phyloP scores from a whole-genome alignment of 352 stramenopile species.

The Globisporangium okanoganense region DNA sequence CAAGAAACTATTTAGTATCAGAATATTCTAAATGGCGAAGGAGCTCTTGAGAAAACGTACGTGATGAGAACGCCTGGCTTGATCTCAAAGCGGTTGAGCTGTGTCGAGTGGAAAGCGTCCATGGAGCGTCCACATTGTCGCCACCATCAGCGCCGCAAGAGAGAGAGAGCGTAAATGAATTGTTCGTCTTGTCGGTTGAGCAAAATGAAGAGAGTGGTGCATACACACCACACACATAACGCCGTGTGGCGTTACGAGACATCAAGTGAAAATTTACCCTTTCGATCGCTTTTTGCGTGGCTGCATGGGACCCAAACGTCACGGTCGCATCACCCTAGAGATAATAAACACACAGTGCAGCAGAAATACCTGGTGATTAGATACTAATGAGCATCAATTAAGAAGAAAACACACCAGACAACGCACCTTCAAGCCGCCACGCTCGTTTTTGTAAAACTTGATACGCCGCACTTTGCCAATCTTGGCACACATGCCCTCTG shows the following conservation, averaged over 20 bases:
- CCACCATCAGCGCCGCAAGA: slow-evolving; percentile 17
- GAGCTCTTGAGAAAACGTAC: slow-evolving; percentile 22
- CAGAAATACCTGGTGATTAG: neutral
- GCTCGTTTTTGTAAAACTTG: slow-evolving; percentile 85
- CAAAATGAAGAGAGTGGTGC: neutral
- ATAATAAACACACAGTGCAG: neutral
- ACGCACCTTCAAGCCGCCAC: slow-evolving; percentile 66
- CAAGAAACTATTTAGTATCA: too few species aligned
- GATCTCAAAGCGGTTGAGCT: slow-evolving; percentile 82
- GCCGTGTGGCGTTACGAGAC: neutral
- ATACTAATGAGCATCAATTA: neutral
- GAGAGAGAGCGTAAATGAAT: slow-evolving; percentile 19
- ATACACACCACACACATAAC: neutral
- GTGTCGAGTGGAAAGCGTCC: too few species aligned
- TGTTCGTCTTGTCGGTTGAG: neutral
- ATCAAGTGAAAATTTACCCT: slow-evolving; percentile 29
- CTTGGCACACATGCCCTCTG: slow-evolving; percentile 67
- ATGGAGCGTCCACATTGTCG: neutral
- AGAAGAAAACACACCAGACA: neutral
- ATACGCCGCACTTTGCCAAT: slow-evolving; percentile 80
- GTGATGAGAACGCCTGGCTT: slow-evolving; percentile 82
- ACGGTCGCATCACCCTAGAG: slow-evolving; percentile 76
- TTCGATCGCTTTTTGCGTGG: slow-evolving; percentile 67
- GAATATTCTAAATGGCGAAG: too few species aligned
- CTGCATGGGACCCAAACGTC: slow-evolving; percentile 68